phyloP scores from a whole-genome alignment of 2,329 filamentous ascomycete species.

The Pseudogymnoascus sp. region DNA sequence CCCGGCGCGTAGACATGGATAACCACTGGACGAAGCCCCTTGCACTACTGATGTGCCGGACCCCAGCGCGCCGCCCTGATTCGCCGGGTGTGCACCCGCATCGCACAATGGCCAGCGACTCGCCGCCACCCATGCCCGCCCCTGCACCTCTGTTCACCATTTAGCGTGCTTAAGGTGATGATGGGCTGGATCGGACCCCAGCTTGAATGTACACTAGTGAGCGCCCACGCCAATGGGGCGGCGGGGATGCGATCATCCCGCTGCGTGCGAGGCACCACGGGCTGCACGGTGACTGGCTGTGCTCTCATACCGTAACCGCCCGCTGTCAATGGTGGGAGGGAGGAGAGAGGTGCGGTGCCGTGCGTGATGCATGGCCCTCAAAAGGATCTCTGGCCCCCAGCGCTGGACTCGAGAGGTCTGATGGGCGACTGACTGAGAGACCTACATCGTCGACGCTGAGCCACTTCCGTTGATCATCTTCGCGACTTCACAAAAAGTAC shows the following conservation, averaged over 20 bases:
- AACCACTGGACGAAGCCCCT: conserved; percentile 1
- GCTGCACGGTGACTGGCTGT: background rate
- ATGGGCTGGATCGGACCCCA: background rate
- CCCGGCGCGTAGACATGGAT: background rate
- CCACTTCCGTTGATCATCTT: background rate
- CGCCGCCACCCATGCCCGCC: background rate
- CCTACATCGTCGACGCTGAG: background rate
- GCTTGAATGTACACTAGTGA: background rate
- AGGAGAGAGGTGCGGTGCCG: background rate
- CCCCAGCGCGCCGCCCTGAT: background rate
- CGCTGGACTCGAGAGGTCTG: conserved; percentile 2
- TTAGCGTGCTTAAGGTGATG: conserved; percentile 1
- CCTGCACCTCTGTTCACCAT: conserved; percentile 3
- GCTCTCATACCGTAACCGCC: background rate
- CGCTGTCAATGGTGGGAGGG: conserved; percentile 5
- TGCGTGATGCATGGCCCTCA: conserved; percentile 1
- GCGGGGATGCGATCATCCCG: conserved; percentile 3
- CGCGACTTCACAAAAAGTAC: background rate
- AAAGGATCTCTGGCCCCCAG: conserved; percentile 3
- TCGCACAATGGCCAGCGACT: background rate
- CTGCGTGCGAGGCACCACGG: background rate
- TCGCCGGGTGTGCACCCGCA: background rate
- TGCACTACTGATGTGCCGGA: conserved; percentile 3
- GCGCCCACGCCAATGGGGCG: background rate
- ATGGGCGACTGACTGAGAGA: conserved; percentile 5